A percentile compares a stretch with the other conserved stretches of the same genome.
Evolutionary conservation across 2,329 filamentous ascomycete species (phyloP).

Genomic region (Neurospora sp.): DNA sequence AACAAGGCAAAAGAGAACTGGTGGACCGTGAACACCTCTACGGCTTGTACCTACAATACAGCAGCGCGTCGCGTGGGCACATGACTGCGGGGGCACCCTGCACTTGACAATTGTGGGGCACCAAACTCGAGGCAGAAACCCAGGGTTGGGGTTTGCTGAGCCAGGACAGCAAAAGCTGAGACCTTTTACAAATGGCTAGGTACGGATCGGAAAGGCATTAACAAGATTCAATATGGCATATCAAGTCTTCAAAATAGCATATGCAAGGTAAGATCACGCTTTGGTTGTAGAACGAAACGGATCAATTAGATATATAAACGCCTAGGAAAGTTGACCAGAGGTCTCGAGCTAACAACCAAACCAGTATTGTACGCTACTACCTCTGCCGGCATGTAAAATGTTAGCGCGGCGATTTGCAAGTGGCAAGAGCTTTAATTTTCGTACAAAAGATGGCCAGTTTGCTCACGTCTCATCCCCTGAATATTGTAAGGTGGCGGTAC

Average conservation of each 20-base stretch:
- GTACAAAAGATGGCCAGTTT: not conserved
- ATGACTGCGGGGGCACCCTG: not conserved
- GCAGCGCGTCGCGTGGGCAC: slow-evolving; percentile 5
- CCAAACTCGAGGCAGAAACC: not conserved
- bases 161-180: too few relatives aligned
- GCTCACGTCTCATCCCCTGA: not conserved
- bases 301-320: too few relatives aligned
- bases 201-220: too few relatives aligned
- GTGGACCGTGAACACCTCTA: not conserved
- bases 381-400: not conserved
- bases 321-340: not conserved
- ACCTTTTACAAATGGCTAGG: too few relatives aligned
- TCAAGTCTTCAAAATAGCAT: too few relatives aligned
- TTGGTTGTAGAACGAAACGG: too few relatives aligned
- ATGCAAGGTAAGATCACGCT: too few relatives aligned
- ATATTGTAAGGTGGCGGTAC: not conserved
- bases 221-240: too few relatives aligned
- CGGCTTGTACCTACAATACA: not conserved
- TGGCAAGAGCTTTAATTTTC: not conserved
- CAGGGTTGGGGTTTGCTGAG: slow-evolving; percentile 6
- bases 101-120: slow-evolving; percentile 1
- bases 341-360: not conserved
- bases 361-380: not conserved
- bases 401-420: not conserved
- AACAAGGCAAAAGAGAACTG: not conserved